These are phyloP conservation scores for Hirschfeldia incana DNA, from an alignment of 345 rosid genomes.

Conservation along the genomic window DNA sequence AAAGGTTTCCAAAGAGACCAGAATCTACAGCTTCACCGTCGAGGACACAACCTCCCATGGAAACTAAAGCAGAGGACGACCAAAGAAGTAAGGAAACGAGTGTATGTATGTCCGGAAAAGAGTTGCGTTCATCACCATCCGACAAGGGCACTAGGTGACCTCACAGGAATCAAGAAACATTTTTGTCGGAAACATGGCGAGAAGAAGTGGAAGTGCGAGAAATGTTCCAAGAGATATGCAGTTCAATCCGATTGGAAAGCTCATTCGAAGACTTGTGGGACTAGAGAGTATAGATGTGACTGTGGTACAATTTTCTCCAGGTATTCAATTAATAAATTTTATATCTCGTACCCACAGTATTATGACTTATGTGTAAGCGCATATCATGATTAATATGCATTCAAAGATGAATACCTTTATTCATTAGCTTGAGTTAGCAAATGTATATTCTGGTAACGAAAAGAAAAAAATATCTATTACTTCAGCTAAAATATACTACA, in stretches of 20 bases:
- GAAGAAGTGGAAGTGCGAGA: conserved; percentile 96
- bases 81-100: conserved; percentile 81
- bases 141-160: conserved; percentile 92
- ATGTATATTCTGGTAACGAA: neutral
- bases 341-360: neutral
- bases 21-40: conserved; percentile 87
- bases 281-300: conserved; percentile 92
- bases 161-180: conserved; percentile 96
- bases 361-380: neutral
- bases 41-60: conserved; percentile 99
- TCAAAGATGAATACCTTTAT: neutral
- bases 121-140: conserved; percentile 88
- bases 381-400: neutral
- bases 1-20: conserved; percentile 98
- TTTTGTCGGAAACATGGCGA: conserved; percentile 95
- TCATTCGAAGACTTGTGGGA: conserved; percentile 95
- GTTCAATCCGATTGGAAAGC: conserved; percentile 99
- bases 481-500: neutral
- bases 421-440: neutral
- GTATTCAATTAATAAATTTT: conserved; percentile 36
- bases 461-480: neutral
- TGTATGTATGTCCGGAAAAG: conserved; percentile 94
- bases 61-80: conserved; percentile 90
- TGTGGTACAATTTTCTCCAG: conserved; percentile 93
- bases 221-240: conserved; percentile 90